These are phyloP conservation scores for Ilyonectria mors-panacis DNA, from an alignment of 2,329 filamentous ascomycete species.

Conservation along the genomic window DNA sequence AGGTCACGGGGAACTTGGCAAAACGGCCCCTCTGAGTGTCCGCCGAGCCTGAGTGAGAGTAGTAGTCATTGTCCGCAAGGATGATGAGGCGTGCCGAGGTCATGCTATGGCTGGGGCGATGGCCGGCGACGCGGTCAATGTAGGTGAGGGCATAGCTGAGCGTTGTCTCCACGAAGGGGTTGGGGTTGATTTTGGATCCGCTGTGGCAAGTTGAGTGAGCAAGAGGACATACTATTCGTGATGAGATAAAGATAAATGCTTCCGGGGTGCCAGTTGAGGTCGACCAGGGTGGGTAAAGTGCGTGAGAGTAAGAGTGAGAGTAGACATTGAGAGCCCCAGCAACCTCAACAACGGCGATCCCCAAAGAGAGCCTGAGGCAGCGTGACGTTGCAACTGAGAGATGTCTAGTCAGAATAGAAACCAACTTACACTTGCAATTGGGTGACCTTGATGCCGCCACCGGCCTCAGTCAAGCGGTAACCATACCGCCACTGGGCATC, in stretches of 20 bases:
- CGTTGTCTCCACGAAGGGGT: slow-evolving; percentile 94
- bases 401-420: slow-evolving; percentile 2
- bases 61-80: slow-evolving; percentile 96
- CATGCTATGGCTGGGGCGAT: slow-evolving; percentile 65
- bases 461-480: slow-evolving; percentile 77
- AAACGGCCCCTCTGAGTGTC: slow-evolving; percentile 68
- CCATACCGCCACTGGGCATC: slow-evolving; percentile 91
- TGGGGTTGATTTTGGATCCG: slow-evolving; percentile 65
- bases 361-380: not conserved
- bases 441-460: slow-evolving; percentile 85
- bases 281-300: slow-evolving; percentile 10
- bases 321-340: slow-evolving; percentile 8
- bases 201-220: slow-evolving; percentile 52
- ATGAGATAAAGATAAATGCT: not conserved
- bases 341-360: not conserved
- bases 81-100: slow-evolving; percentile 84
- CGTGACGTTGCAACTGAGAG: not conserved
- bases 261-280: slow-evolving; percentile 16
- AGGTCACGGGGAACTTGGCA: slow-evolving; percentile 81
- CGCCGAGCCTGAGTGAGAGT: slow-evolving; percentile 72
- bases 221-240: slow-evolving; percentile 11
- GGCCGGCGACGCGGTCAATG: slow-evolving; percentile 65
- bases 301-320: too few species aligned
- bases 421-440: slow-evolving; percentile 83
- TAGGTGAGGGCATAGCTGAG: slow-evolving; percentile 91